Evolutionary conservation across 176 grass and related monocot species (phyloP), one percentile per base, ranked within the genome.

Genomic region (Bonia amplexicaulis): DNA sequence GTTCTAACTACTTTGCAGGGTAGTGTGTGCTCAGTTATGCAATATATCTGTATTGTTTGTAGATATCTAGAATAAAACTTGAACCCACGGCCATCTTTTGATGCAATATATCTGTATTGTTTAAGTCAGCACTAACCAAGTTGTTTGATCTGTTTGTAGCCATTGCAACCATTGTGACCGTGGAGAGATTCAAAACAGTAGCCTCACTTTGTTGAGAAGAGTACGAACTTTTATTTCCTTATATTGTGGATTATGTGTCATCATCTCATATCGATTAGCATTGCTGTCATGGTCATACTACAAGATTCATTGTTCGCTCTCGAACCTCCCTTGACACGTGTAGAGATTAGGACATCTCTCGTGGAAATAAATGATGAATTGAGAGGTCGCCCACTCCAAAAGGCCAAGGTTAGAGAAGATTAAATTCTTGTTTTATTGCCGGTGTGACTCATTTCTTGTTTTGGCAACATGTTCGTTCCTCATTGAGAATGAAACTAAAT

Each of bases 181-280:
- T 97, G 39, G 95, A 0, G 92, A 97, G 87, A 97, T 97, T 89
- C 89, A 94, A 48, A 94, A 97, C 45, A 97, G 93, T 17, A 90
- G 95, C 12, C 88, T 97, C 12, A 92, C 95, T n/a, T n/a, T 35
- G 58, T 93, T 91, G 95, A 97, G 68, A 94, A 89, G 80, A 94
- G 95, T 97, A 91, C 88, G 86, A 80, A n/a, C 2, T 55, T 6
- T 15, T 61, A 45, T 26, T 63, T 71, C 7, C 25, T 52, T 74
- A 5, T 61, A 20, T 2, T 17, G 12, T 13, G 25, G 25, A 49
- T 74, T 64, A 9, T 48, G 27, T 29, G 40, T 57, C 25, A 5
- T 53, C 9, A 15, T 69, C 40, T 47, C 46, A 9, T 15, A 53
- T 73, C 5, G 3, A 37, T 26, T 2, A 66, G 20, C 58, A n/a